These are phyloP conservation scores for Artemisia tridentata DNA, from an alignment of 129 eudicot species.

Conservation along the genomic window DNA sequence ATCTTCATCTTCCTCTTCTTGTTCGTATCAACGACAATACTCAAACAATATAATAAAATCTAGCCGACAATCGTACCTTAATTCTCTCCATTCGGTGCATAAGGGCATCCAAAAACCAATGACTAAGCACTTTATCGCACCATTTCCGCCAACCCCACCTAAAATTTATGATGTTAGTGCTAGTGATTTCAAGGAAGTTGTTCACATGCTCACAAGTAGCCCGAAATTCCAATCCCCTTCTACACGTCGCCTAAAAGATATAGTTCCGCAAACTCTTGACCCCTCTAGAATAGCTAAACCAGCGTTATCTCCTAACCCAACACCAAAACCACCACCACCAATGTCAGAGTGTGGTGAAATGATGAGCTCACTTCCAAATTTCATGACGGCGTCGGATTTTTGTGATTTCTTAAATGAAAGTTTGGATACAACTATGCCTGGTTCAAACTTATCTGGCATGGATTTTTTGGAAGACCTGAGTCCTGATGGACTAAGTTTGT, in stretches of 20 bases:
- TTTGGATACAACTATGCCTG: conserved; percentile 11
- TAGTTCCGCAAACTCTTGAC: conserved; percentile 46
- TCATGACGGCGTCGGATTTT: conserved; percentile 16
- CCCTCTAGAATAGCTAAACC: conserved; percentile 20
- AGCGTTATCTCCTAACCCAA: background rate
- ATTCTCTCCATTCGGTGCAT: conserved; percentile 41
- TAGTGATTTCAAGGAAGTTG: conserved; percentile 50
- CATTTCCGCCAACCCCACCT: conserved; percentile 53
- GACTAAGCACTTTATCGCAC: conserved; percentile 57
- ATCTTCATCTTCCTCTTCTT: conserved; percentile 25
- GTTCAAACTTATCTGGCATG: conserved; percentile 4
- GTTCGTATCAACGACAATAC: conserved; percentile 2
- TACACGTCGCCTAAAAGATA: conserved; percentile 26
- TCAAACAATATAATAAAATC: conserved; percentile 9
- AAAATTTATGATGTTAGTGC: conserved; percentile 59
- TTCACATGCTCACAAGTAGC: conserved; percentile 54
- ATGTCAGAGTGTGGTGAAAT: conserved; percentile 10
- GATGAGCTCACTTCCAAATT: conserved; percentile 13
- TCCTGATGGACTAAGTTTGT: conserved; percentile 36
- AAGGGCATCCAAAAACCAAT: conserved; percentile 30
- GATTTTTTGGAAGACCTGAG: conserved; percentile 19
- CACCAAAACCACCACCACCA: background rate
- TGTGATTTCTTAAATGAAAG: conserved; percentile 24
- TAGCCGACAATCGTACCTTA: conserved; percentile 13
- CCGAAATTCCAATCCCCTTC: conserved; percentile 35